These are phyloP conservation scores for Alternaria ventricosa DNA, from an alignment of 2,329 filamentous ascomycete species.

Conservation along the genomic window DNA sequence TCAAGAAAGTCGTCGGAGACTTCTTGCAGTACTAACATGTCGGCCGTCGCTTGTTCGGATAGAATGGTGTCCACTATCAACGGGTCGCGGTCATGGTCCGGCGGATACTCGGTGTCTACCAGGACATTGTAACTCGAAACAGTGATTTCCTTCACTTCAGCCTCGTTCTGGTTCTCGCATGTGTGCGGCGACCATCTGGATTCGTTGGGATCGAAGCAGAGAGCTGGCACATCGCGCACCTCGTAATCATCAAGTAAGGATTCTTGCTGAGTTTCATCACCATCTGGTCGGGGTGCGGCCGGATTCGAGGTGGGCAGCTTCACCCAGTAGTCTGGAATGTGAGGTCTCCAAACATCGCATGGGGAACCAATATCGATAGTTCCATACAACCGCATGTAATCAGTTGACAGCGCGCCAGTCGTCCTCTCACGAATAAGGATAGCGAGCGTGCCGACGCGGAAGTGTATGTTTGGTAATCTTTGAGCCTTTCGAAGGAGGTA, in stretches of 20 bases:
- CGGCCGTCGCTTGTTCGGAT: slow-evolving; percentile 40
- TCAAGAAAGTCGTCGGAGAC: slow-evolving; percentile 69
- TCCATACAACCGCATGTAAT: slow-evolving; percentile 65
- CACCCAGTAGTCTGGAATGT: slow-evolving; percentile 24
- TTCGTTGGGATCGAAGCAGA: slow-evolving; percentile 32
- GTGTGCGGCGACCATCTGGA: slow-evolving; percentile 31
- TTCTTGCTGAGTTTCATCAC: slow-evolving; percentile 1
- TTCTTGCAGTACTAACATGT: slow-evolving; percentile 63
- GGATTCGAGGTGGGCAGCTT: not conserved
- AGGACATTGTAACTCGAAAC: slow-evolving; percentile 56
- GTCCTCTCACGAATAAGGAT: slow-evolving; percentile 61
- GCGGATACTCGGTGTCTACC: slow-evolving; percentile 48
- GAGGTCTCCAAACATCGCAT: not conserved
- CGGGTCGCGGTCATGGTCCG: slow-evolving; percentile 46
- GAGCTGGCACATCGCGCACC: slow-evolving; percentile 37
- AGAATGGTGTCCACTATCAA: slow-evolving; percentile 46
- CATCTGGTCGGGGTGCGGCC: not conserved
- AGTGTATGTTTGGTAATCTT: slow-evolving; percentile 57
- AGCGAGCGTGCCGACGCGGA: slow-evolving; percentile 57
- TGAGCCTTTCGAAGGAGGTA: slow-evolving; percentile 62
- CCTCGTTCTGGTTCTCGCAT: not conserved
- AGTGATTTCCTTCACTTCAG: slow-evolving; percentile 25
- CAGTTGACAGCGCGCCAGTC: slow-evolving; percentile 34
- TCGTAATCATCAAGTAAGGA: slow-evolving; percentile 11
- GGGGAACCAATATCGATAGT: slow-evolving; percentile 48